Base-by-base conservation (phyloP, 768 basidiomycete species). In the Boletus rubropictus region DNA sequence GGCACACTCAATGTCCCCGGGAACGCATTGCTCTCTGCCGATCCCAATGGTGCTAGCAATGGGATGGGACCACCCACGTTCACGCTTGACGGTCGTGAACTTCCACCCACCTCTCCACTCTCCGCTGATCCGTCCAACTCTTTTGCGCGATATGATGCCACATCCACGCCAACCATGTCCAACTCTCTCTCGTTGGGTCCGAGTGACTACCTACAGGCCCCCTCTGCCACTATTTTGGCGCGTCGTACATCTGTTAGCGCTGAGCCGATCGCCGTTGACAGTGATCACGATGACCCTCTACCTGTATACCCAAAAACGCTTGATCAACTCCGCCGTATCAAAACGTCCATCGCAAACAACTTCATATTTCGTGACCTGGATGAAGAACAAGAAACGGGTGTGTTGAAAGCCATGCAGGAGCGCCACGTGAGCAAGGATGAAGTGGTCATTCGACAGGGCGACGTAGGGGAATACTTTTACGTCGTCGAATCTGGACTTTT, bases 301-400 rank as follows among this genome's bases (percentile, higher is more conserved):
- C 91, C 91, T 18, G 72, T 84, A 42, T 87, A 80, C 57, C 74
- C 75, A 7, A 98, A 99, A 72, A 75, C 86, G 12, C 69, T 79
- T 2, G 85, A 91, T 54, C 96, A 99, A 68, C 75, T 93, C 27
- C 76, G 77, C 21, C 81, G 95, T 43, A 97, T 99, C 70, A 87
- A 85, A 62, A 73, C 80, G 7, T 89, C 92, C 39, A 96, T 93
- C 53, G 75, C 80, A 25, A 81, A 84, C 62, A 92, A 94, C 65
- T 91, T 98, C 60, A 81, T 97, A 48, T 99, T 99, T 75, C 81
- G 91, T 42, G 92, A 95, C 66, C 81, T 99, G 12, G 94, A 97
- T 56, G 91, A 96, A 58, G 95, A 97, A 60, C 95, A 98, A 67
- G 86, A 89, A 67, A 81, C 80, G 1, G 92, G 93, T 37, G 95